phyloP scores from a whole-genome alignment of 176 grass and related monocot species.

The Musa schizocarpa region DNA sequence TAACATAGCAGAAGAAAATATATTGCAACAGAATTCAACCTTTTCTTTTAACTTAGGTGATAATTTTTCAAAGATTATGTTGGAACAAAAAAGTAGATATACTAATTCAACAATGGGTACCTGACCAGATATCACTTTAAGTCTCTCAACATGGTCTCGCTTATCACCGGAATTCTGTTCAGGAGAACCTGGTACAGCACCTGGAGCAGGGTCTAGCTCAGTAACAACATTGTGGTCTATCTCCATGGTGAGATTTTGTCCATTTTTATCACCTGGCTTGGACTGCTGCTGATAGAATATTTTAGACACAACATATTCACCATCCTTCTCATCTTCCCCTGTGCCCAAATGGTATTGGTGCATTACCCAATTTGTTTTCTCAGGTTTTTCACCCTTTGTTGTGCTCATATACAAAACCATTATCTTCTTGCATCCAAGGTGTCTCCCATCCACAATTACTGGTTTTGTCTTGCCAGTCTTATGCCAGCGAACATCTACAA shows the following conservation, averaged over 20 bases:
- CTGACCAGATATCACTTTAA: slow-evolving; percentile 28
- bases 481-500: slow-evolving; percentile 84
- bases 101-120: slow-evolving; percentile 22
- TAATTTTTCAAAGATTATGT: background rate
- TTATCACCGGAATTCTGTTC: slow-evolving; percentile 25
- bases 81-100: background rate
- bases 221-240: slow-evolving; percentile 24
- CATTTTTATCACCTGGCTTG: slow-evolving; percentile 56
- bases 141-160: slow-evolving; percentile 30
- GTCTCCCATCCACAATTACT: slow-evolving; percentile 59
- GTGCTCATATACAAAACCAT: slow-evolving; percentile 83
- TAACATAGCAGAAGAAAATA: background rate
- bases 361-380: slow-evolving; percentile 98
- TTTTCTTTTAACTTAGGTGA: background rate
- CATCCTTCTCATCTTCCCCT: slow-evolving; percentile 80
- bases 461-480: slow-evolving; percentile 95
- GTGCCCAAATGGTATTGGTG: slow-evolving; percentile 90
- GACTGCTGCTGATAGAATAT: slow-evolving; percentile 80
- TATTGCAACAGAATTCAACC: background rate
- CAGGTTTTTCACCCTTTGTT: slow-evolving; percentile 54
- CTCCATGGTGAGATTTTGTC: slow-evolving; percentile 23
- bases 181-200: slow-evolving; percentile 21
- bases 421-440: slow-evolving; percentile 88
- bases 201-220: slow-evolving; percentile 23
- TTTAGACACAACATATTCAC: slow-evolving; percentile 84